phyloP scores from a whole-genome alignment of 306 rosid genomes.

The Prunus dulcis region DNA sequence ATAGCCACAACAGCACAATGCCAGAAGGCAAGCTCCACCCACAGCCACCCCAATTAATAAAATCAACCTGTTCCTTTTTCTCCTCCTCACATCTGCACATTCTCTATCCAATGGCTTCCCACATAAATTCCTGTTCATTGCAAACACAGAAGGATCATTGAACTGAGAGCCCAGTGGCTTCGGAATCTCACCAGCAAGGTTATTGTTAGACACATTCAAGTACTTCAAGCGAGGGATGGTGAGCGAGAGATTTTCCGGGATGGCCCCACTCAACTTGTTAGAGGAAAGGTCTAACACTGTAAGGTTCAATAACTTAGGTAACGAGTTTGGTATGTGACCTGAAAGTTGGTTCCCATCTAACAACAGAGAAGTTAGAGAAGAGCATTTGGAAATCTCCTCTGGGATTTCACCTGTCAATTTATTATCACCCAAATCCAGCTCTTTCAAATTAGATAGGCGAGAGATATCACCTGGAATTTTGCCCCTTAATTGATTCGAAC shows the following conservation, averaged over 20 bases:
- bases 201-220: constrained; percentile 56
- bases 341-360: constrained; percentile 56
- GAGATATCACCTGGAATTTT: constrained; percentile 48
- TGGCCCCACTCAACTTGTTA: constrained; percentile 54
- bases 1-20: constrained; percentile 65
- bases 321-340: constrained; percentile 58
- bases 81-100: constrained; percentile 46
- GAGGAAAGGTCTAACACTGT: constrained; percentile 52
- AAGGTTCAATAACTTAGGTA: constrained; percentile 52
- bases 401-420: constrained; percentile 65
- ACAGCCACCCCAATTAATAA: constrained; percentile 46
- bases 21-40: constrained; percentile 54
- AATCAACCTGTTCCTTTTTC: constrained; percentile 55
- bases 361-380: constrained; percentile 44
- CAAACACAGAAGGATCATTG: constrained; percentile 46
- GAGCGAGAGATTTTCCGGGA: constrained; percentile 40
- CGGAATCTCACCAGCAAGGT: constrained; percentile 73
- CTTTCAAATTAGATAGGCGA: constrained; percentile 40
- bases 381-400: constrained; percentile 53
- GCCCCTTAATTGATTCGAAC: constrained; percentile 45
- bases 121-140: constrained; percentile 48
- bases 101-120: constrained; percentile 64
- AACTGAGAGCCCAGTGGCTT: constrained; percentile 42
- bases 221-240: constrained; percentile 42
- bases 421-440: constrained; percentile 67